phyloP scores from a whole-genome alignment of 2,329 filamentous ascomycete genomes.

The Teratosphaeria pseudoeucalypti region DNA sequence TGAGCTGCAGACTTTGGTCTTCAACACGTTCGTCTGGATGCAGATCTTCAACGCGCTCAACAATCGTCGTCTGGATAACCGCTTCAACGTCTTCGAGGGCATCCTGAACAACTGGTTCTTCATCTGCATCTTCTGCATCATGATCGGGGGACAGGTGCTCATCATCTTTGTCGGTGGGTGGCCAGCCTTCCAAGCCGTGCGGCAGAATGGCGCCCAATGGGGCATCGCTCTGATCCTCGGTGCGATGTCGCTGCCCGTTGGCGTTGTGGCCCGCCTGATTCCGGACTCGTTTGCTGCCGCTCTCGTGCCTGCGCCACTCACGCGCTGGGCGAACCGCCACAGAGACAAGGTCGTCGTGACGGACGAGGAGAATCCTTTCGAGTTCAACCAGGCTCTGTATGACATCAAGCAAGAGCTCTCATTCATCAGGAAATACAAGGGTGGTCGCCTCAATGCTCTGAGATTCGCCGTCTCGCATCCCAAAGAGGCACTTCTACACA shows the following conservation, averaged over 20 bases:
- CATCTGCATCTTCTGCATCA: conserved; percentile 70
- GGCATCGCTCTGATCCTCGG: conserved; percentile 76
- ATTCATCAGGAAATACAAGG: conserved; percentile 70
- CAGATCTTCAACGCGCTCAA: conserved; percentile 99
- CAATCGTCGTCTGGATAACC: conserved; percentile 87
- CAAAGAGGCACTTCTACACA: conserved; percentile 56
- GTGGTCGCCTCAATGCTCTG: conserved; percentile 69
- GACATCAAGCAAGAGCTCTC: conserved; percentile 72
- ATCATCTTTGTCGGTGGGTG: conserved; percentile 77
- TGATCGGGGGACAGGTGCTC: conserved; percentile 80
- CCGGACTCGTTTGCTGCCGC: conserved; percentile 57
- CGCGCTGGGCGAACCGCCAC: conserved; percentile 29
- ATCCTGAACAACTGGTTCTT: conserved; percentile 82
- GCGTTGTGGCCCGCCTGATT: conserved; percentile 67
- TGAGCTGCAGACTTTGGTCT: conserved; percentile 70
- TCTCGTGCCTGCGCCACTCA: conserved; percentile 33
- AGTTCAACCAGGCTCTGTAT: conserved; percentile 60
- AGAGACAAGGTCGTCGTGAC: conserved; percentile 32
- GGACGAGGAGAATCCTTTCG: conserved; percentile 31
- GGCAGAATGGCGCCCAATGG: conserved; percentile 69
- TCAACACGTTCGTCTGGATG: conserved; percentile 99
- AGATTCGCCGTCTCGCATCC: conserved; percentile 70
- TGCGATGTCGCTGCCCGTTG: conserved; percentile 74
- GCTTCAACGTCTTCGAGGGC: conserved; percentile 91
- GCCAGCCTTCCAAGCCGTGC: conserved; percentile 63